Percentiles rank a stretch among this genome's conserved stretches.
These are phyloP conservation scores for Thalassiosira allenii DNA, from an alignment of 352 stramenopile genomes.

Conservation along the genomic window DNA sequence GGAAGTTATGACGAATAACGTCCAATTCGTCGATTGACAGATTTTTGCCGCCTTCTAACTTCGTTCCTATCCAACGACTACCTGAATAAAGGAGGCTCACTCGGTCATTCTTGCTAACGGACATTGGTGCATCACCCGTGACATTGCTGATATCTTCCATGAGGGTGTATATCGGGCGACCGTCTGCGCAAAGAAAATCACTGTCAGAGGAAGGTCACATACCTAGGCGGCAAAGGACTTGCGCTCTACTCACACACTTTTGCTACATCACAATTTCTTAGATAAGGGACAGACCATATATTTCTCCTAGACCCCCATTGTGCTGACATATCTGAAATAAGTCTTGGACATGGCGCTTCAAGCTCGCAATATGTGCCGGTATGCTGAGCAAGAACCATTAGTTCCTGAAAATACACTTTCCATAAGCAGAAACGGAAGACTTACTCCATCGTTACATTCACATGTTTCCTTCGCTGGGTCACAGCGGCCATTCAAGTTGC, in stretches of 20 bases:
- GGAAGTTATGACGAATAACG: not conserved
- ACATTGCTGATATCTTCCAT: too few species aligned
- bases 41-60: not conserved
- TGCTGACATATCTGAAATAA: not conserved
- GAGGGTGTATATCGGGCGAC: not conserved
- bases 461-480: too few species aligned
- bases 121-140: too few species aligned
- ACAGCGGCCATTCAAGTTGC: constrained; percentile 38
- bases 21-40: not conserved
- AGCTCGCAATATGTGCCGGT: not conserved
- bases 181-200: not conserved
- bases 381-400: not conserved
- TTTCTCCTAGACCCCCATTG: too few species aligned
- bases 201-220: too few species aligned
- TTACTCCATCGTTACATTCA: too few species aligned
- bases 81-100: not conserved
- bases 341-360: constrained; percentile 4
- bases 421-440: too few species aligned
- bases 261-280: too few species aligned
- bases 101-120: not conserved
- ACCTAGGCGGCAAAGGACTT: too few species aligned
- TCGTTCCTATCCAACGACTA: not conserved
- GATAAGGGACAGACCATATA: too few species aligned
- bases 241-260: too few species aligned
- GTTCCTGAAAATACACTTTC: not conserved